A percentile compares a stretch with the other conserved stretches of the same genome.
phyloP scores from a whole-genome alignment of 148 eudicot genomes.

The Rhododendron simsii region DNA sequence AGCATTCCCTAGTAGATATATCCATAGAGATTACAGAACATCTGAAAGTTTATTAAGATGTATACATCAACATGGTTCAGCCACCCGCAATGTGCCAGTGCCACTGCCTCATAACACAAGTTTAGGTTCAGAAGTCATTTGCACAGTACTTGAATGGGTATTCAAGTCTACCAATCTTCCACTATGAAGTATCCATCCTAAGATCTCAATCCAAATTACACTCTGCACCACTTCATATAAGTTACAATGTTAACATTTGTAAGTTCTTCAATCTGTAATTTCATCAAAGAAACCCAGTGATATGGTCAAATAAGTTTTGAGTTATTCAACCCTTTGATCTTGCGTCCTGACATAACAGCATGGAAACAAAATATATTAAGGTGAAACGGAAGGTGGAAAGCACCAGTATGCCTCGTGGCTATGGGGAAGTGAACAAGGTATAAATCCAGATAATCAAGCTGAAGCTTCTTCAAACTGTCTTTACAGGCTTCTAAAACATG shows the following conservation, averaged over 20 bases:
- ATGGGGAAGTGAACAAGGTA: slow-evolving; percentile 90
- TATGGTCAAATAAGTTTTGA: background rate
- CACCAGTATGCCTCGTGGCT: slow-evolving; percentile 88
- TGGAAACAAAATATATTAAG: background rate
- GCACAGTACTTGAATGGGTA: background rate
- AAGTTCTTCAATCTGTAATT: background rate
- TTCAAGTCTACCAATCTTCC: background rate
- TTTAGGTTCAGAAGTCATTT: background rate
- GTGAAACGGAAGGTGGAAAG: background rate
- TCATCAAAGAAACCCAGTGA: background rate
- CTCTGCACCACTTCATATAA: background rate
- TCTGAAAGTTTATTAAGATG: background rate
- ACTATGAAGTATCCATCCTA: background rate
- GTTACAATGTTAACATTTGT: background rate
- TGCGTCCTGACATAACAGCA: background rate
- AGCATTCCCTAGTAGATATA: background rate
- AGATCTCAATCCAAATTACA: background rate
- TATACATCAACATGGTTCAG: background rate
- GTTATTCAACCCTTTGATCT: background rate
- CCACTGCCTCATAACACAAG: background rate
- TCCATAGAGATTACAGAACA: background rate
- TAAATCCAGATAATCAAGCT: slow-evolving; percentile 76
- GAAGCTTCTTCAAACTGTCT: slow-evolving; percentile 80
- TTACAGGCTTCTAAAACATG: slow-evolving; percentile 91
- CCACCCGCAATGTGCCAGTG: background rate